Evolutionary conservation across 345 rosid genomes (phyloP).

Genomic region (Schrenkiella parvula): DNA sequence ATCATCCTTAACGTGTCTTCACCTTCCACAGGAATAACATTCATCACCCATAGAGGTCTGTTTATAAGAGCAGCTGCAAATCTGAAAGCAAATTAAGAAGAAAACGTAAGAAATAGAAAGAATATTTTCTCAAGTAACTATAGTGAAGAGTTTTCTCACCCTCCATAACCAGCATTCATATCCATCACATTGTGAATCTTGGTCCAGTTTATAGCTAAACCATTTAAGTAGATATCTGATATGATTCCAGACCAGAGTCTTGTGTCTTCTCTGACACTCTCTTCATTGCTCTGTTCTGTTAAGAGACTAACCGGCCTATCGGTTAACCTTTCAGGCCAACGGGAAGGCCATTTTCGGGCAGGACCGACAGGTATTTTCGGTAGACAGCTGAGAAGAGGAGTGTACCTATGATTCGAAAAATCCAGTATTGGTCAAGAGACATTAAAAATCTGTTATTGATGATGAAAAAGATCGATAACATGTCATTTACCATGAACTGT

Average conservation of each 20-base stretch:
- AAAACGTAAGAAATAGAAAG: constrained; percentile 15
- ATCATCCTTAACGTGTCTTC: constrained; percentile 64
- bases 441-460: background rate
- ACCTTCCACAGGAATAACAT: constrained; percentile 60
- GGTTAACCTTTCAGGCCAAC: constrained; percentile 75
- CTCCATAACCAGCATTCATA: constrained; percentile 96
- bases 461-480: background rate
- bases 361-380: constrained; percentile 50
- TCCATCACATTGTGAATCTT: constrained; percentile 75
- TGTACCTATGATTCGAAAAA: constrained; percentile 47
- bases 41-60: constrained; percentile 86
- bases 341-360: constrained; percentile 50
- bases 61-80: constrained; percentile 77
- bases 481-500: constrained; percentile 53
- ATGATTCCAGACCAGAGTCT: constrained; percentile 65
- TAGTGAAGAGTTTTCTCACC: constrained; percentile 42
- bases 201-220: constrained; percentile 65
- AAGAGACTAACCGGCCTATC: constrained; percentile 48
- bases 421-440: background rate
- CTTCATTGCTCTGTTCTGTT: constrained; percentile 30
- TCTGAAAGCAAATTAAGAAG: constrained; percentile 37
- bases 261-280: constrained; percentile 43
- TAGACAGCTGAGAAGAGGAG: constrained; percentile 58
- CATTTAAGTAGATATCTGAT: constrained; percentile 56
- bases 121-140: constrained; percentile 38